Evolutionary conservation across 345 rosid species (phyloP).

Genomic region (Rhodamnia rubescens): DNA sequence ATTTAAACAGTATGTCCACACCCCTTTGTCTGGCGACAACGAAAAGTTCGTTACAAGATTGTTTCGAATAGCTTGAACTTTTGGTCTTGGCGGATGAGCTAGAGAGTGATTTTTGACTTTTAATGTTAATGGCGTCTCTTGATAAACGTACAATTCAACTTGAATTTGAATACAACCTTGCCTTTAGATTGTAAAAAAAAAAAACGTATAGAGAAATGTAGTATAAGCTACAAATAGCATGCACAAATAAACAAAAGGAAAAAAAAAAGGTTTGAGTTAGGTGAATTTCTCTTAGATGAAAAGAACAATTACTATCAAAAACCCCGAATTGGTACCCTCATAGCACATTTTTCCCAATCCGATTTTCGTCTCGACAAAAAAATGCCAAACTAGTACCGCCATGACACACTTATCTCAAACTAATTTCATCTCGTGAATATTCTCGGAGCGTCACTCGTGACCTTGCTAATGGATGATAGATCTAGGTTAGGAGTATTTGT

Average conservation of each 20-base stretch:
- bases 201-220: background rate
- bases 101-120: background rate
- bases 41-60: background rate
- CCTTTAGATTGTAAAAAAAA: background rate
- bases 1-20: background rate
- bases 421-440: background rate
- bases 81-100: background rate
- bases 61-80: background rate
- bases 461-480: background rate
- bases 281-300: background rate
- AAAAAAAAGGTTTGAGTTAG: background rate
- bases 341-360: background rate
- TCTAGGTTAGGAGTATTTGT: background rate
- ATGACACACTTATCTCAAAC: background rate
- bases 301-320: background rate
- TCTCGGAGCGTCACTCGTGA: fast-evolving
- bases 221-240: background rate
- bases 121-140: background rate
- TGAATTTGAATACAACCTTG: background rate
- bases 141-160: background rate
- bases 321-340: background rate
- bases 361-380: background rate
- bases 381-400: fast-evolving
- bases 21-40: background rate
- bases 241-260: background rate